Evolutionary conservation across 176 grass and related monocot genomes (phyloP).

Genomic region (Triticum monococcum): DNA sequence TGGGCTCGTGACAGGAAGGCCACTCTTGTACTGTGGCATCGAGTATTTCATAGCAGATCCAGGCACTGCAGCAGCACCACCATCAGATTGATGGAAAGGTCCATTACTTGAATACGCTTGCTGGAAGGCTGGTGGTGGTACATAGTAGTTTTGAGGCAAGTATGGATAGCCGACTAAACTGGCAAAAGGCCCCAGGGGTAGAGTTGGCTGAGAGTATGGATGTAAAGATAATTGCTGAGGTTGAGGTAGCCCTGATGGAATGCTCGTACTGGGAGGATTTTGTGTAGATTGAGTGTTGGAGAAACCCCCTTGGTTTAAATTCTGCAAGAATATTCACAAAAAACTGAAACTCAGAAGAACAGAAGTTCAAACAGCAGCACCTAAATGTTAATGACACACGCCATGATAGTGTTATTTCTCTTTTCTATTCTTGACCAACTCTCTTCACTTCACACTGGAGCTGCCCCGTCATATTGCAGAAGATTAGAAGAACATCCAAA

Average conservation of each 20-base stretch:
- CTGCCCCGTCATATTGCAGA: not conserved
- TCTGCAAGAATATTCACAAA: conserved; percentile 44
- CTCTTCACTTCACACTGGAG: not conserved
- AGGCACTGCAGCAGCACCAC: conserved; percentile 48
- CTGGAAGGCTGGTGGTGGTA: conserved; percentile 78
- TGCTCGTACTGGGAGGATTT: conserved; percentile 59
- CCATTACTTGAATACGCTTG: conserved; percentile 81
- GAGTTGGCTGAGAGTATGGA: conserved; percentile 84
- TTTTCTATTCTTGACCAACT: not conserved
- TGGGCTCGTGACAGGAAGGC: conserved; percentile 53
- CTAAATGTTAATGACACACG: not conserved
- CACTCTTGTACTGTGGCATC: conserved; percentile 84
- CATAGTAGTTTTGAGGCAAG: conserved; percentile 83
- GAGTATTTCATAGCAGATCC: conserved; percentile 76
- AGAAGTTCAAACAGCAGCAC: conserved; percentile 12
- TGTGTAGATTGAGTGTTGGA: conserved; percentile 55
- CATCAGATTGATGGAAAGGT: conserved; percentile 71
- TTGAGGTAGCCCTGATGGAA: conserved; percentile 59
- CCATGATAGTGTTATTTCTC: not conserved
- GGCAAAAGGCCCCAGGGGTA: conserved; percentile 73
- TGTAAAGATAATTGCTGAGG: conserved; percentile 78
- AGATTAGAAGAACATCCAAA: conserved; percentile 13
- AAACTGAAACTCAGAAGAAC: conserved; percentile 23
- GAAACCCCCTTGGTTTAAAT: conserved; percentile 60
- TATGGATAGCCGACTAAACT: conserved; percentile 89